phyloP scores from a whole-genome alignment of 345 rosid genomes.

The Arabidopsis thaliana region DNA sequence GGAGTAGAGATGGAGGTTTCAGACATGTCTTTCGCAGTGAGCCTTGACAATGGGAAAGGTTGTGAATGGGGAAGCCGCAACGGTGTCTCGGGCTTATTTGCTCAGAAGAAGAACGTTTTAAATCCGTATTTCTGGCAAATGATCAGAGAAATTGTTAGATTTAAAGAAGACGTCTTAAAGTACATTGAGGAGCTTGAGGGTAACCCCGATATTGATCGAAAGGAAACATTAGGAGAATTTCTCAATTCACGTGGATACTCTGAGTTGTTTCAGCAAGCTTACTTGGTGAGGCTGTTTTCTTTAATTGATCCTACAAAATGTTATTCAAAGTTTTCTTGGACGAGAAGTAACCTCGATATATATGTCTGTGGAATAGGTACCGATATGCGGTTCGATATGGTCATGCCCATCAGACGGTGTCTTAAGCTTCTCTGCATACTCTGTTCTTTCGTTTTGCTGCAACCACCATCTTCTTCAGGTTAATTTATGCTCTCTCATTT shows the following conservation, averaged over 20 bases:
- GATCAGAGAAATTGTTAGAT: conserved; percentile 71
- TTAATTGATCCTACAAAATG: background rate
- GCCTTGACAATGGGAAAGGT: conserved; percentile 75
- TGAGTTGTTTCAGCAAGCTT: conserved; percentile 79
- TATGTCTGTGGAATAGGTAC: conserved; percentile 55
- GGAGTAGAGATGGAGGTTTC: conserved; percentile 83
- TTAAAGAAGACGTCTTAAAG: conserved; percentile 69
- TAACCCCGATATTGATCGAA: conserved; percentile 65
- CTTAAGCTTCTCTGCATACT: conserved; percentile 78
- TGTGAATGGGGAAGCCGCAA: conserved; percentile 95
- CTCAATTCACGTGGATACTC: conserved; percentile 71
- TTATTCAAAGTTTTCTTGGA: conserved; percentile 7
- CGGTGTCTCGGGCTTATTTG: conserved; percentile 73
- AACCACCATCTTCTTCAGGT: conserved; percentile 95
- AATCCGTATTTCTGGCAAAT: conserved; percentile 85
- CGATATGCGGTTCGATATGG: conserved; percentile 91
- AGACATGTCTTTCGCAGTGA: conserved; percentile 87
- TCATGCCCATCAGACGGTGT: conserved; percentile 81
- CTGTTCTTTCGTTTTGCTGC: conserved; percentile 81
- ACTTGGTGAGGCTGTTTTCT: conserved; percentile 61
- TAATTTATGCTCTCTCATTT: background rate
- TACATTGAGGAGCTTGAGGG: conserved; percentile 71
- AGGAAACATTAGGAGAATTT: conserved; percentile 77
- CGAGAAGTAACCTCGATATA: background rate
- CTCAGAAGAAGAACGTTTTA: conserved; percentile 65